Evolutionary conservation across 2,329 filamentous ascomycete genomes (phyloP), one percentile per base, ranked within the genome.

Genomic region (Trichoderma koningii): DNA sequence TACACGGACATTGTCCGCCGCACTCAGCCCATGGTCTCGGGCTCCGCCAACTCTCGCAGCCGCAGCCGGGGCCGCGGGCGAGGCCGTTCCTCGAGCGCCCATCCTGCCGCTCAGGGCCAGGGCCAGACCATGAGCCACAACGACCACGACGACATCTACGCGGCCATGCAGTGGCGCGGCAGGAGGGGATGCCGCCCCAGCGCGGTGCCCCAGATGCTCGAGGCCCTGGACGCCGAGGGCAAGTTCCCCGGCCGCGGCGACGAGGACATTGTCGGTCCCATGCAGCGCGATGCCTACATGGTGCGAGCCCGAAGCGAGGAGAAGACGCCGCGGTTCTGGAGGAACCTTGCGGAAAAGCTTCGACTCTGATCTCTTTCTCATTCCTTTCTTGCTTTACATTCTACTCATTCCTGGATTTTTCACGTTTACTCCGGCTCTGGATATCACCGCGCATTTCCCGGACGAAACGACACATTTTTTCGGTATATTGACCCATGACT

Each of bases 191-290:
- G 83, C 65, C 80, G 88, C 34, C 82, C 89, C 48, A 85, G 85
- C 66, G 86, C 85, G 64, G 86, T 93, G 68, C 89, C 90, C 0
- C 83, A 85, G 28, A 85, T 93, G 70, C 81, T 89, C 68, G 87
- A 89, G 73, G 81, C 88, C 64, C 81, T 87, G 68, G 87, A 91
- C 73, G 82, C 89, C 73, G 84, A 90, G 68, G 89, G 90, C 73
- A 97, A 97, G 76, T 97, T 97, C 72, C 93, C 93, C 26, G 87
- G 89, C 70, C 85, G 94, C 38, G 93, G 93, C 60, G 93, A 97
- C 72, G 89, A 93, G 71, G 93, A 96, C 76, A 96, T 97, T 74
- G 92, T 97, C 51, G 93, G 93, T 1, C 93, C 93, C 7, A 97
- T 97, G 93, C 86, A 87, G 70, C 84, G 85, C 14, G 83, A 85